Conservation (phyloP, 257 asterid species). For the Apocynum venetum region DNA sequence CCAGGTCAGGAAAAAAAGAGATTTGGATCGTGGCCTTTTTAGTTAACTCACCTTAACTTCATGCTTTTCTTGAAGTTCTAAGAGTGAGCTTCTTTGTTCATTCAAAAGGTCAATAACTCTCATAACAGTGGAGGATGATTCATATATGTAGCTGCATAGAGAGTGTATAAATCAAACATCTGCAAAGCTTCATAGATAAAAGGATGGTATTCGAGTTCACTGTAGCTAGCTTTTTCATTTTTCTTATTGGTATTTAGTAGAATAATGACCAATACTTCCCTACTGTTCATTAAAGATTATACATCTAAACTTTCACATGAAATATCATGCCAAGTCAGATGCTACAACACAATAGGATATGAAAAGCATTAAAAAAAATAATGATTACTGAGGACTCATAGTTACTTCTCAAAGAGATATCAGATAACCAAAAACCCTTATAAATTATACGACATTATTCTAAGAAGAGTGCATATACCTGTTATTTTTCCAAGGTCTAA, state of each 20-base stretch:
- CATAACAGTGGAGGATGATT: conserved; percentile 78
- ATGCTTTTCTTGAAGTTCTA: conserved; percentile 86
- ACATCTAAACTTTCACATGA: background rate
- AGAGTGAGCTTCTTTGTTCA: conserved; percentile 65
- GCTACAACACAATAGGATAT: background rate
- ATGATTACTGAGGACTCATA: background rate
- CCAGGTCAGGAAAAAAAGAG: background rate
- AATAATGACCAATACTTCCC: background rate
- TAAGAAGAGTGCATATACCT: conserved; percentile 33
- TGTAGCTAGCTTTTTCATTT: background rate
- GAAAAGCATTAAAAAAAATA: background rate
- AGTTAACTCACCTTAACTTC: conserved; percentile 65
- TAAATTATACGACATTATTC: background rate
- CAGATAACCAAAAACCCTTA: background rate
- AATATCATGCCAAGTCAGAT: background rate
- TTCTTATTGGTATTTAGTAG: background rate
- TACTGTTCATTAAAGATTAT: background rate
- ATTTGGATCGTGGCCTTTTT: background rate
- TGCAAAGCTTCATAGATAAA: background rate
- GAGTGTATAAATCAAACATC: conserved; percentile 1
- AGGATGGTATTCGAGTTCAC: background rate
- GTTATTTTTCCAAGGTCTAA: conserved; percentile 86
- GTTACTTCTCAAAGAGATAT: conserved; percentile 4
- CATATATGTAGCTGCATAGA: conserved; percentile 70
- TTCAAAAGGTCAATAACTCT: conserved; percentile 56